phyloP scores from a whole-genome alignment of 2,329 filamentous ascomycete species.

The Exophiala xenobiotica region DNA sequence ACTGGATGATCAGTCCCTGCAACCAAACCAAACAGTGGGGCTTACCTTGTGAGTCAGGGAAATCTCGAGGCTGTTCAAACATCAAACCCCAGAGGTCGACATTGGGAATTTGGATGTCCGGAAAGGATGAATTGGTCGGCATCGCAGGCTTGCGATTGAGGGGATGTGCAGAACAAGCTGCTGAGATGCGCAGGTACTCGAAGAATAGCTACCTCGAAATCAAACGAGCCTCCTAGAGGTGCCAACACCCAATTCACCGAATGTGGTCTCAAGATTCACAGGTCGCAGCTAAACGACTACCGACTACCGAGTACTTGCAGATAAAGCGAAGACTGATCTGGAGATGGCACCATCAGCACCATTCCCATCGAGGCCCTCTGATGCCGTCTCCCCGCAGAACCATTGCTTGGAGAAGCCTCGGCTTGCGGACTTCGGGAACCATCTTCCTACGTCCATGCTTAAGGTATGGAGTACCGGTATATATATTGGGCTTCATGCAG shows the following conservation, averaged over 20 bases:
- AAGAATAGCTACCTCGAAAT: too few relatives aligned
- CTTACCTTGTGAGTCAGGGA: conserved; percentile 28
- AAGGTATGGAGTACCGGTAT: too few relatives aligned
- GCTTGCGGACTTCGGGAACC: too few relatives aligned
- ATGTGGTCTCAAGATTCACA: too few relatives aligned
- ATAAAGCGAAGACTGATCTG: not conserved
- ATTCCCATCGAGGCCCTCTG: too few relatives aligned
- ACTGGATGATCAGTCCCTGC: conserved; percentile 12
- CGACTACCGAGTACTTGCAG: too few relatives aligned
- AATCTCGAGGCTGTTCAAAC: conserved; percentile 28
- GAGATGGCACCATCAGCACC: not conserved
- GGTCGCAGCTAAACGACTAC: too few relatives aligned
- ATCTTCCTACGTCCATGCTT: too few relatives aligned
- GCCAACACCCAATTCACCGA: too few relatives aligned
- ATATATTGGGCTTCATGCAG: too few relatives aligned
- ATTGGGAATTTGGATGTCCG: conserved; percentile 67
- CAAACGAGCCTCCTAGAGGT: too few relatives aligned
- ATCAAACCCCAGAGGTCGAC: conserved; percentile 72
- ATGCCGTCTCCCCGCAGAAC: not conserved
- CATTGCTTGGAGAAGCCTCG: not conserved
- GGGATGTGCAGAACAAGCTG: not conserved
- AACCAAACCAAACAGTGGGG: not conserved
- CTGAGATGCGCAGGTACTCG: too few relatives aligned
- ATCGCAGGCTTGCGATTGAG: conserved; percentile 48
- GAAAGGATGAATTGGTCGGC: conserved; percentile 68